Evolutionary conservation across 768 basidiomycete genomes (phyloP), one percentile per base, ranked within the genome.

Genomic region (Lactifluus pinguis): DNA sequence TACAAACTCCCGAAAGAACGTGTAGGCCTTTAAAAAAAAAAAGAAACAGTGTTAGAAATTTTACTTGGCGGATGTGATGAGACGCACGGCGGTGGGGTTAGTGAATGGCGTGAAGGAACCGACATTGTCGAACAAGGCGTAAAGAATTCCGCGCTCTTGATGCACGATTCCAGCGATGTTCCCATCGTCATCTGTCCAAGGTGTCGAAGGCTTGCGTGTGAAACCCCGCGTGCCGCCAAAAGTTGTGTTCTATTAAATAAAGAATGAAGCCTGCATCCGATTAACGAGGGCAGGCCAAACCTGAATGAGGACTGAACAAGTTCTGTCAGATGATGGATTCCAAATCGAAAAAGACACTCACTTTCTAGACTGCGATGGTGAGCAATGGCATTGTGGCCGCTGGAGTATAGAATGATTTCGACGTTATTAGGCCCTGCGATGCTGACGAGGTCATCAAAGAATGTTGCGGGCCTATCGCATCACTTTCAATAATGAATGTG

Each of bases 181-280:
- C 13, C 82, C 81, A 2, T 70, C 67, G 55, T 86, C 84, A 53
- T 83, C 81, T 56, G 71, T 73, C 85, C 86, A 89, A 0, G 83
- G 79, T 0, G 88, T 89, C 2, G 83, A 78, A 0, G 88, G 88
- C 59, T 79, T 76, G 50, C 80, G 76, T 4, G 84, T 83, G 69
- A 90, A 90, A 4, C 88, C 88, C 71, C 82, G 85, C 47, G 84
- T 83, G 6, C 86, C 87, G 29, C 86, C 87, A 64, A 89, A 90
- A 0, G 88, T 88, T 29, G 86, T 87, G 66, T 90, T 90, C 84
- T 88, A 30, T 55, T 19, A 38, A 34, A 34, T 38, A 3, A 55
- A 32, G 9, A 14, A 42, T 32, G 34, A 19, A 38, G 14, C 11
- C 13, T 25, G 14, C n/a, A 34, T 55, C n/a, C 30, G 10, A 45